Conservation (phyloP, 306 rosid species). For the barrel medic (Medicago truncatula) region MtrunA17r5.0-ANR NC_053042.1:5271501-5272000, state of each 20-base stretch:
- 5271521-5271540: conserved; percentile 39
- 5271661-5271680: background rate
- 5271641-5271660: conserved; percentile 11
- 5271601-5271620: conserved; percentile 26
- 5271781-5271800: background rate
- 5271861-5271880: background rate
- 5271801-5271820: background rate
- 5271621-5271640: background rate
- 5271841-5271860: background rate
- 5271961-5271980: conserved; percentile 3
- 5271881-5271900: conserved; percentile 2
- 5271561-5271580: conserved; percentile 41
- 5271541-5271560: conserved; percentile 21
- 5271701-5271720: background rate
- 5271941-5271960: conserved; percentile 1
- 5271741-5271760: background rate
- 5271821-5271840: background rate
- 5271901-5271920: conserved; percentile 2
- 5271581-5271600: conserved; percentile 36
- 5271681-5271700: no score
- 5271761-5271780: background rate
- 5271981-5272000: conserved; percentile 3
- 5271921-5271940: background rate
- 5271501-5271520: conserved; percentile 36
- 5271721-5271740: background rate